Base-by-base conservation (phyloP, 2,329 filamentous ascomycete genomes). In the Talaromyces amestolkiae region DNA sequence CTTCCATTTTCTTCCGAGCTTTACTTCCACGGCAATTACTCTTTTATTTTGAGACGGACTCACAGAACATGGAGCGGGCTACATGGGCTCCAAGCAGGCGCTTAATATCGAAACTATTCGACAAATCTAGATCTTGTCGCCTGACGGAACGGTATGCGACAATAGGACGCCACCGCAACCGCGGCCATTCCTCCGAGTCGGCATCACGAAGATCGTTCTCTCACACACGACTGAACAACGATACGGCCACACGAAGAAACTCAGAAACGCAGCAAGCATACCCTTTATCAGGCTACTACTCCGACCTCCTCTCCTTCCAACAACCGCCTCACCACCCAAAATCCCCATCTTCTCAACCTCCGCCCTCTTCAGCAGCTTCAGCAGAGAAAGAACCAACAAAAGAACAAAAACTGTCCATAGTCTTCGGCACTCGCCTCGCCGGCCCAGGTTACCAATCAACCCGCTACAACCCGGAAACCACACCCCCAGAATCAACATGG, bases 351-450 rank as follows among this genome's bases (percentile, higher is more conserved):
- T 64, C 31, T 1, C 63, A 74, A 62, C 69, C 70, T 3, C 69
- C 75, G 54, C 70, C 76, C 10, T n/a, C 27, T 43, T 8, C 4
- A 24, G 6, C n/a, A 62, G 8, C 35, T 51, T 58, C 49, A 39
- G 7, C 4, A 24, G 6, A 27, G 58, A 3, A 35, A 58, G 62
- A 56, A 39, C 56, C 47, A 22, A 61, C 65, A n/a, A 64, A 64
- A 3, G 74, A 79, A 66, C 77, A 81, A 53, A 85, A 83, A 72
- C 86, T 88, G 62, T 80, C 87, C 53, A 87, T 96, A 72, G 85
- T 97, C 37, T 97, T 99, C 73, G 92, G 93, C 22, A 91, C 91
- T 8, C 86, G 89, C 9, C 84, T 95, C 15, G 87, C 89, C 27
- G 91, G 90, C 0, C 91, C 93, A 1, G 85, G 85, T 43, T 89